Evolutionary conservation across 345 rosid genomes (phyloP), one percentile per base, ranked within the genome.

Genomic region (Eucalyptus grandis): DNA sequence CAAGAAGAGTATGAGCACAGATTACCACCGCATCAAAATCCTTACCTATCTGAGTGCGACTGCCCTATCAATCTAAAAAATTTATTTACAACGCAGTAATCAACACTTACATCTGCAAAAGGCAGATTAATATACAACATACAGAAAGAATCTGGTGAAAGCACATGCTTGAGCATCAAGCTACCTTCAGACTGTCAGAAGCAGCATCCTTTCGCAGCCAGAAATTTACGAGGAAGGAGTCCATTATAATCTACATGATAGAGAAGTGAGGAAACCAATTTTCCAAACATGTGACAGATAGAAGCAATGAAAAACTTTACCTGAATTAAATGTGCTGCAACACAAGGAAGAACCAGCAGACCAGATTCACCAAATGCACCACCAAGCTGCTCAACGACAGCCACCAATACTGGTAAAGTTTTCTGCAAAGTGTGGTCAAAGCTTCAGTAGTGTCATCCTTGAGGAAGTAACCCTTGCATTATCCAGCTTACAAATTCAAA

Each of bases 301-400:
- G 85, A 77, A 77, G 13, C 47, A 77, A 40, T 77, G 46, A 77
- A 77, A 77, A 46, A 67, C 22, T 86, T 31, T 86, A 96, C 99
- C 98, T 97, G 99, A 90, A 91, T 89, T 86, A 96, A 46, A 91
- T 96, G 99, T 67, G 99, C 98, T 31, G 99, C 96, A 72, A 97
- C 97, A 92, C 99, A 97, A 60, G 99, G 99, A 93, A 97, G 95
- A 91, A 96, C 97, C 88, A 97, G 93, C 85, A 97, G 91, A 81
- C 99, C 98, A 46, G 99, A 88, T 94, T 95, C 96, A 89, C 99
- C 99, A 88, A 97, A 93, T 87, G 95, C 98, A 90, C 99, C 96
- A 14, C 98, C 92, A 21, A 97, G 93, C 90, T 95, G 97, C 92
- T 97, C 96, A 90, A 96, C 99, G 22, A 97, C 99, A 19, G 98